phyloP scores from a whole-genome alignment of 2,329 filamentous ascomycete genomes.

The Fusarium coicis region DNA sequence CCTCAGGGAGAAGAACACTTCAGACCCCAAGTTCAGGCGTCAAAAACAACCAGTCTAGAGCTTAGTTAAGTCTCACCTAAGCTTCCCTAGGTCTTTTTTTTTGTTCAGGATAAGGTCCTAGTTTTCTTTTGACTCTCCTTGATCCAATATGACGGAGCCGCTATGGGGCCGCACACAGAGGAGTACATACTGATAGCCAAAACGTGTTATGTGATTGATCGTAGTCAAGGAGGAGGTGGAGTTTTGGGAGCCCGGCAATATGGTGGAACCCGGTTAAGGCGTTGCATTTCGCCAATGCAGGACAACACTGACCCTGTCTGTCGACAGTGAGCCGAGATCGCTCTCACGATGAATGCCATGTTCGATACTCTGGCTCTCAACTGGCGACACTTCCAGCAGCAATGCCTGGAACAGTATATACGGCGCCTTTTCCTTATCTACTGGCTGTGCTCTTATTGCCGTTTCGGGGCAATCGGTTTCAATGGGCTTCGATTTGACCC shows the following conservation, averaged over 20 bases:
- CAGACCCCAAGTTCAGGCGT: background rate
- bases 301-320: constrained; percentile 4
- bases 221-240: constrained; percentile 25
- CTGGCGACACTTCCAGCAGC: background rate
- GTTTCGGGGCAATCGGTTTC: background rate
- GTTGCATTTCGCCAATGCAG: constrained; percentile 23
- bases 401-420: background rate
- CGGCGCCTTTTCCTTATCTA: background rate
- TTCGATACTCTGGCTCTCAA: background rate
- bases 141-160: constrained; percentile 18
- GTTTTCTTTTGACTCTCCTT: background rate
- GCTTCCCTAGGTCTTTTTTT: background rate
- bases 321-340: constrained; percentile 13
- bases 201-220: constrained; percentile 43
- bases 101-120: background rate
- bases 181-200: constrained; percentile 9
- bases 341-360: background rate
- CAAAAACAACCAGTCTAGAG: background rate
- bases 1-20: background rate
- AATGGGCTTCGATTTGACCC: background rate
- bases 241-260: background rate
- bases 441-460: background rate
- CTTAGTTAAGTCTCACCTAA: background rate
- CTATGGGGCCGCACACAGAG: constrained; percentile 26
- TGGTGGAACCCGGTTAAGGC: constrained; percentile 10